Evolutionary conservation across 257 asterid genomes (phyloP).

Genomic region (Petrea volubilis): DNA sequence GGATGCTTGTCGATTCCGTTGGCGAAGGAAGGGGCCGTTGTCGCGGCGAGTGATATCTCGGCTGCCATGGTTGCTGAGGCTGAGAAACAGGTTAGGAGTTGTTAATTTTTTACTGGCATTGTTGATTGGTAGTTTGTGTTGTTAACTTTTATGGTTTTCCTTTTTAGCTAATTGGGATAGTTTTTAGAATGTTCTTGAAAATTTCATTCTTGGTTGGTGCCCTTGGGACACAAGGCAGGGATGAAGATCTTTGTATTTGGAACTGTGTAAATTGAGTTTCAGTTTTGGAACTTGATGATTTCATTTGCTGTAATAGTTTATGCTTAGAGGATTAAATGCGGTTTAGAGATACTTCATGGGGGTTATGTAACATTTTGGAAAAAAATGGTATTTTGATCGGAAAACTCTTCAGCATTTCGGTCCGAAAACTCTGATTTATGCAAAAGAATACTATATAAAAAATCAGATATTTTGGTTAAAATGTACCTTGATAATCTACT

Average conservation of each 20-base stretch:
- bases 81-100: conserved; percentile 59
- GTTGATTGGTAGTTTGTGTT: not conserved
- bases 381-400: not conserved
- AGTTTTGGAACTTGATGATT: not conserved
- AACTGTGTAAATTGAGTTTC: not conserved
- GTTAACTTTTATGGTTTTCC: not conserved
- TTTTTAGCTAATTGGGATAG: not conserved
- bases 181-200: not conserved
- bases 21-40: conserved; percentile 88
- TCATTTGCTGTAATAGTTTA: not conserved
- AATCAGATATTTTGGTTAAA: not conserved
- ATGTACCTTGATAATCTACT: not conserved
- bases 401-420: not conserved
- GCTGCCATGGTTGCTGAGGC: conserved; percentile 97
- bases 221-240: not conserved
- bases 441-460: not conserved
- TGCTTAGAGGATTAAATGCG: not conserved
- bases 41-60: conserved; percentile 87
- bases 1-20: conserved; percentile 84
- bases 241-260: not conserved
- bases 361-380: not conserved
- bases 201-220: not conserved
- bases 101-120: not conserved
- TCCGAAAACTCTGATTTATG: not conserved
- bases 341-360: not conserved